These are phyloP conservation scores for Staphylotrichum tortipilum DNA, from an alignment of 495 filamentous ascomycete species.

Conservation along the genomic window DNA sequence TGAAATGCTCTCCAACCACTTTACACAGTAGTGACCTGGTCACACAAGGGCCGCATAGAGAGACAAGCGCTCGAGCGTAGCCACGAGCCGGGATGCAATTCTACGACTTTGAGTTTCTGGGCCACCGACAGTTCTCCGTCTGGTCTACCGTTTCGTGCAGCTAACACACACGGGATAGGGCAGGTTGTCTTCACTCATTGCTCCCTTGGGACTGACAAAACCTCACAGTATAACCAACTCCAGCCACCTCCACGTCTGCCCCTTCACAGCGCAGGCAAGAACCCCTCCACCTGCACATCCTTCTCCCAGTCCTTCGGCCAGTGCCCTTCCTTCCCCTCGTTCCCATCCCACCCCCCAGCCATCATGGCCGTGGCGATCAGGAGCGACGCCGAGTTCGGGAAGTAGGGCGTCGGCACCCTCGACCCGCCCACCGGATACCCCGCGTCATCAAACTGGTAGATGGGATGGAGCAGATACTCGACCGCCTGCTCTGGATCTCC, in stretches of 20 bases:
- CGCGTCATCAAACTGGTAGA: conserved; percentile 43
- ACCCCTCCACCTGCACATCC: conserved; percentile 38
- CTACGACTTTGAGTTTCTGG: background rate
- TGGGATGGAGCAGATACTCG: conserved; percentile 38
- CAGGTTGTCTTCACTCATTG: too few species aligned
- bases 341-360: conserved; percentile 45
- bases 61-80: background rate
- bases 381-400: conserved; percentile 40
- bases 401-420: conserved; percentile 48
- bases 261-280: conserved; percentile 22
- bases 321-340: conserved; percentile 25
- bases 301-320: conserved; percentile 39
- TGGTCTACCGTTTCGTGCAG: background rate
- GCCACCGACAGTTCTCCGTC: background rate
- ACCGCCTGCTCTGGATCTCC: conserved; percentile 40
- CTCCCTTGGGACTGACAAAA: too few species aligned
- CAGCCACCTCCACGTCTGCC: too few species aligned
- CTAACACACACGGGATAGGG: too few species aligned
- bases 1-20: conserved; percentile 51
- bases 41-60: background rate
- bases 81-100: background rate
- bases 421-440: conserved; percentile 45
- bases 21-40: background rate
- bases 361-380: conserved; percentile 47
- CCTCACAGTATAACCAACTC: too few species aligned